A percentile compares a stretch with the other conserved stretches of the same genome.
These are phyloP conservation scores for Cercospora zeae-maydis DNA, from an alignment of 2,329 filamentous ascomycete genomes.

Conservation along the genomic window DNA sequence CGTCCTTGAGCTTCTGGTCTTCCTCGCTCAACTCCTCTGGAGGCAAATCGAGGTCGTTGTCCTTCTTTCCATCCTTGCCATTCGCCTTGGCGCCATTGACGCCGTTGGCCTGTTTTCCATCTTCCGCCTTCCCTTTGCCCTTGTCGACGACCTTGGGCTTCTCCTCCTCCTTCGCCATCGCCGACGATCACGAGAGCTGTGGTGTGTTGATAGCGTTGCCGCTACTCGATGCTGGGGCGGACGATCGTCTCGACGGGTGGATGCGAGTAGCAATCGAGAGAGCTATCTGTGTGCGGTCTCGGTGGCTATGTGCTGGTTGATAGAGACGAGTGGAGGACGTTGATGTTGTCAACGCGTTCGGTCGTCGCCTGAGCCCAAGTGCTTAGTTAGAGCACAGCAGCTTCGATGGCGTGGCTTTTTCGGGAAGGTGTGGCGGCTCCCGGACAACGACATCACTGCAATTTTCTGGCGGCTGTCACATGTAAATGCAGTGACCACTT, in stretches of 20 bases:
- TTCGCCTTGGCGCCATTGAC: conserved; percentile 52
- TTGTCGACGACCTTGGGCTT: conserved; percentile 81
- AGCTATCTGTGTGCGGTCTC: conserved; percentile 1
- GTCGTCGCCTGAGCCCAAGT: conserved; percentile 8
- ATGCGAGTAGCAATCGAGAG: not conserved
- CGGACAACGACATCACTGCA: conserved; percentile 8
- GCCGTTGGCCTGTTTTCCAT: conserved; percentile 60
- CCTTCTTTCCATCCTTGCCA: conserved; percentile 64
- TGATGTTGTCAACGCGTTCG: conserved; percentile 6
- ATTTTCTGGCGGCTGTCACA: conserved; percentile 10
- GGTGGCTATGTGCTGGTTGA: conserved; percentile 2
- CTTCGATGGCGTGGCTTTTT: conserved; percentile 1
- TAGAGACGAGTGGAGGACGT: not conserved
- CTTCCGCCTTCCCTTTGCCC: conserved; percentile 85
- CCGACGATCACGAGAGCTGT: conserved; percentile 38
- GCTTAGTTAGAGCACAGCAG: not conserved
- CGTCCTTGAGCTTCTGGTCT: conserved; percentile 95
- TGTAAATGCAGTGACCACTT: not conserved
- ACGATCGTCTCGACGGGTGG: not conserved
- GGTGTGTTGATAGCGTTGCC: not conserved
- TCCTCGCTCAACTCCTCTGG: conserved; percentile 93
- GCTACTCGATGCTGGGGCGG: not conserved
- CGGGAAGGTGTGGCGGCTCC: conserved; percentile 6
- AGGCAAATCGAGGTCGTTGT: conserved; percentile 68
- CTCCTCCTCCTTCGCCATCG: conserved; percentile 88